Evolutionary conservation across 148 eudicot genomes (phyloP).

Genomic region (Chenopodium berlandieri): DNA sequence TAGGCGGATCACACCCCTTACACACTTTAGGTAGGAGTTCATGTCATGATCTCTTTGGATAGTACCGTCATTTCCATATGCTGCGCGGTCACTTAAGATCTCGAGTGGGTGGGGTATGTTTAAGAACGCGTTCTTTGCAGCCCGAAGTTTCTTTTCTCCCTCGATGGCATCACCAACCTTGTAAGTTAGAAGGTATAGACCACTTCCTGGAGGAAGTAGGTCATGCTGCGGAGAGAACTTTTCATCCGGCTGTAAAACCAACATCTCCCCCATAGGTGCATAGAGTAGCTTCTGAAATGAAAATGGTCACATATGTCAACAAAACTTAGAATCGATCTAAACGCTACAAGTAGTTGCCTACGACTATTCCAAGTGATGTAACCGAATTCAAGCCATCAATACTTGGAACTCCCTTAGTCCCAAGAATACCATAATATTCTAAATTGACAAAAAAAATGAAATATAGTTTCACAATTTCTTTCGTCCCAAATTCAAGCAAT

Average conservation of each 20-base stretch:
- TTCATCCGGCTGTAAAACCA: conserved; percentile 85
- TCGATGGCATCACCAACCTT: conserved; percentile 36
- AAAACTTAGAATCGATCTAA: neutral
- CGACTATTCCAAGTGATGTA: no score
- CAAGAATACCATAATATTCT: no score
- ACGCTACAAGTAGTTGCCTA: no score
- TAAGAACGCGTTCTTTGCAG: conserved; percentile 62
- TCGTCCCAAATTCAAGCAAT: neutral
- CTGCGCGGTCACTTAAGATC: conserved; percentile 80
- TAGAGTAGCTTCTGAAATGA: conserved; percentile 62
- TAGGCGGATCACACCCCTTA: conserved; percentile 59
- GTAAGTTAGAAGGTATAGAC: conserved; percentile 63
- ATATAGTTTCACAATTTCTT: no score
- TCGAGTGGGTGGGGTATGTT: conserved; percentile 95
- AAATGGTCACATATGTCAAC: neutral
- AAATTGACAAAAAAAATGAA: no score
- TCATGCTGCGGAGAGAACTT: conserved; percentile 78
- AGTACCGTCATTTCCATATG: conserved; percentile 79
- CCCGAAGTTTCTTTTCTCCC: conserved; percentile 57
- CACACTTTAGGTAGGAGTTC: conserved; percentile 65
- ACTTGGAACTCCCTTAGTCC: neutral
- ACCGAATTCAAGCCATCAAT: neutral
- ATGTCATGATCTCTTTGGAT: conserved; percentile 89
- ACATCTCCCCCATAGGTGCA: conserved; percentile 92
- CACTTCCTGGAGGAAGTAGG: conserved; percentile 85